phyloP scores from a whole-genome alignment of 2,329 filamentous ascomycete genomes.

The Trichoderma semiorbis region DNA sequence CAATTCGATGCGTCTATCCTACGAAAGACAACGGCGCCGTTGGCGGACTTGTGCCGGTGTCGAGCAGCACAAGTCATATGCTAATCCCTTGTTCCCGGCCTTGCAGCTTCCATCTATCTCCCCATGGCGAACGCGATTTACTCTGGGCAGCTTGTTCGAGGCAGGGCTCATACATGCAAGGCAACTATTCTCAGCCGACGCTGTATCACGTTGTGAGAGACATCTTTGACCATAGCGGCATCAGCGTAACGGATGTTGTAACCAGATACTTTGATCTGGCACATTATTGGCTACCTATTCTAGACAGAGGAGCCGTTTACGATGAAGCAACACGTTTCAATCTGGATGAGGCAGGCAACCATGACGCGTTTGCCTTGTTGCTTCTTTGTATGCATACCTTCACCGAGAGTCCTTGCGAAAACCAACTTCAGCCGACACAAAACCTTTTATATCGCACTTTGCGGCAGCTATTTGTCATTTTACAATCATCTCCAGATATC shows the following conservation, averaged over 20 bases:
- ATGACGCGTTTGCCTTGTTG: background rate
- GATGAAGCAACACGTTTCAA: background rate
- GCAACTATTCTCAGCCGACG: background rate
- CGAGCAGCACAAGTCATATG: background rate
- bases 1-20: conserved; percentile 2
- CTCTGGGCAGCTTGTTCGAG: conserved; percentile 6
- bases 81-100: background rate
- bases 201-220: background rate
- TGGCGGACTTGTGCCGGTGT: background rate
- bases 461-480: background rate
- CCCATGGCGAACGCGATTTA: background rate
- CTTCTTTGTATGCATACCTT: conserved; percentile 6
- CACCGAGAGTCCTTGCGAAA: background rate
- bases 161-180: background rate
- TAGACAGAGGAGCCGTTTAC: background rate
- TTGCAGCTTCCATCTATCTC: background rate
- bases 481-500: background rate
- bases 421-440: background rate
- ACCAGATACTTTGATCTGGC: background rate
- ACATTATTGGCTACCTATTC: background rate
- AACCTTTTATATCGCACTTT: background rate
- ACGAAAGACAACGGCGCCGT: background rate
- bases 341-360: background rate
- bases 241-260: background rate
- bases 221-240: background rate